Evolutionary conservation across 1,284 basidiomycete species (phyloP).

Genomic region (Gymnopus androsaceus): DNA sequence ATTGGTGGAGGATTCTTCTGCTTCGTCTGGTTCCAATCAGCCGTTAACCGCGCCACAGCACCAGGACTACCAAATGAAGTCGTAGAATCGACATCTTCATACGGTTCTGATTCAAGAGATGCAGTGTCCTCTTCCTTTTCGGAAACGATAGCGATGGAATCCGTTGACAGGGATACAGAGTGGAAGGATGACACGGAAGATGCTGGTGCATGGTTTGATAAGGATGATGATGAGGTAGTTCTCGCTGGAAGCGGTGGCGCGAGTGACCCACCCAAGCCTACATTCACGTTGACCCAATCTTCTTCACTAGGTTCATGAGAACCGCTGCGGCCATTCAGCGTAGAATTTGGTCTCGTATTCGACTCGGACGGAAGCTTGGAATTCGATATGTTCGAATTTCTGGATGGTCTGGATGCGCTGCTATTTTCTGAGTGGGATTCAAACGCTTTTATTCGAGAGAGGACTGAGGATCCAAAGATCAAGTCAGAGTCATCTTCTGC

Average conservation of each 20-base stretch:
- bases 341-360: too few relatives aligned
- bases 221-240: too few relatives aligned
- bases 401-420: neutral
- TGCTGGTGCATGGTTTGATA: conserved; percentile 57
- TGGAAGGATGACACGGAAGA: conserved; percentile 81
- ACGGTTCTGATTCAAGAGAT: conserved; percentile 64
- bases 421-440: neutral
- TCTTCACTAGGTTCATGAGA: conserved; percentile 3
- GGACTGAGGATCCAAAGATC: too few relatives aligned
- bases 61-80: conserved; percentile 45
- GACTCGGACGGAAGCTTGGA: too few relatives aligned
- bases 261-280: conserved; percentile 42
- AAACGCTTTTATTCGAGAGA: conserved; percentile 6
- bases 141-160: conserved; percentile 51
- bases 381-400: neutral
- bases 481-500: too few relatives aligned
- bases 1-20: too few relatives aligned
- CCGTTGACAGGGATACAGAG: conserved; percentile 76
- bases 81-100: conserved; percentile 62
- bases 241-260: conserved; percentile 67
- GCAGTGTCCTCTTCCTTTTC: conserved; percentile 42
- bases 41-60: conserved; percentile 35
- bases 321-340: neutral
- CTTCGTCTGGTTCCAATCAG: conserved; percentile 51
- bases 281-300: conserved; percentile 3